Base-by-base conservation (phyloP, 805 yeast species). In the Wickerhamiella qilinensis region DNA sequence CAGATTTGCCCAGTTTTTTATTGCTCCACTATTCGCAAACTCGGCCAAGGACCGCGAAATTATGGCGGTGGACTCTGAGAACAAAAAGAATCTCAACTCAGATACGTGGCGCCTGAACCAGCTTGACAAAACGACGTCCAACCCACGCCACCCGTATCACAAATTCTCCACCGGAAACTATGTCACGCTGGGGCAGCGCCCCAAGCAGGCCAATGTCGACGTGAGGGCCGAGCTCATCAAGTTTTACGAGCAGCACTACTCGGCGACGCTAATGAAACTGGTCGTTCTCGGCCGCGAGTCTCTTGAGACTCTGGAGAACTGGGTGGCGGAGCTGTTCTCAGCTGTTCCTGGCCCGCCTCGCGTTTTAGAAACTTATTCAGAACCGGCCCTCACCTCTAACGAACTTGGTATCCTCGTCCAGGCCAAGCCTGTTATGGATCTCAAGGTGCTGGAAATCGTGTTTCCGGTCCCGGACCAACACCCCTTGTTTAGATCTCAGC, bases 41-140 rank as follows among this genome's bases (percentile, higher is more conserved):
- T 65, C 73, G 45, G 77, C 95, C 53, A 82, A 84, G 53, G 94
- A 85, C 53, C 69, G 96, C 40, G 98, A 88, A 58, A 80, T 88
- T 50, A 73, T 75, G 45, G 97, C 97, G 1, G 97, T 88, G 8
- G 95, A 88, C 58, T 80, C 94, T 29, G 98, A 88, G 60, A 84
- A 88, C 63, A 88, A 85, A 56, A 88, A 91, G 62, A 88, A 88
- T 55, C 63, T 91, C 38, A 97, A 88, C 57, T 79, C 69, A 54
- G 98, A 88, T 57, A 54, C 61, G 33, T 85, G 97, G 96, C 72
- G 97, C 51, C 60, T 83, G 36, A 77, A 77, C 51, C 97, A 88
- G 60, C 64, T 88, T 38, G 86, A 81, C 39, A 80, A 82, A 59
- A 68, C 77, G 37, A 62, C 77, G 28, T 67, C 91, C 15, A 83